A percentile compares a stretch with the other conserved stretches of the same genome.
Evolutionary conservation across 805 yeast species (phyloP).

Genomic region (Cyberlindnera xishuangbannaensis): DNA sequence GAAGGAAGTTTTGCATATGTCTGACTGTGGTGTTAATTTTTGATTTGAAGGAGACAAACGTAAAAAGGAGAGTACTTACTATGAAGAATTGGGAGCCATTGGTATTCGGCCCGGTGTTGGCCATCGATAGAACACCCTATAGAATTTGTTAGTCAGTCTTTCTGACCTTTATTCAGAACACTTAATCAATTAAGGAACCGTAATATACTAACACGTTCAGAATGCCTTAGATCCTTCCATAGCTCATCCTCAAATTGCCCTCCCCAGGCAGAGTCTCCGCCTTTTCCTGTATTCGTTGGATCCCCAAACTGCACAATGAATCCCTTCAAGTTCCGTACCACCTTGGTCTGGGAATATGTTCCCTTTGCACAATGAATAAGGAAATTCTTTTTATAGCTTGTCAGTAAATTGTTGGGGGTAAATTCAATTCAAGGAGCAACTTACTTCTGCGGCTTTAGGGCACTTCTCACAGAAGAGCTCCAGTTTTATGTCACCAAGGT

Average conservation of each 20-base stretch:
- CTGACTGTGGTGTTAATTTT: too few relatives aligned
- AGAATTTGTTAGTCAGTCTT: too few relatives aligned
- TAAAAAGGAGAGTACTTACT: too few relatives aligned
- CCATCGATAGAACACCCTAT: conserved; percentile 64
- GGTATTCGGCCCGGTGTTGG: conserved; percentile 62
- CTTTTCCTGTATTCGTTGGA: conserved; percentile 69
- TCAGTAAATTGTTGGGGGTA: background rate
- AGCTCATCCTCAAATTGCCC: conserved; percentile 78
- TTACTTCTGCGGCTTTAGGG: conserved; percentile 34
- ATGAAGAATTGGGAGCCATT: conserved; percentile 69
- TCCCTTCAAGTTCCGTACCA: conserved; percentile 66
- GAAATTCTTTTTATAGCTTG: conserved; percentile 28
- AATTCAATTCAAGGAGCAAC: conserved; percentile 7
- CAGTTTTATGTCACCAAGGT: conserved; percentile 33
- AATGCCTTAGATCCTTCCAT: conserved; percentile 55
- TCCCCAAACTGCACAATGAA: conserved; percentile 89
- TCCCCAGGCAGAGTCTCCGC: conserved; percentile 79
- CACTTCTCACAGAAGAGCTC: conserved; percentile 34
- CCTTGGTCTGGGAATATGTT: conserved; percentile 42
- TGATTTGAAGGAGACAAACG: too few relatives aligned
- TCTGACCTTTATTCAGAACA: too few relatives aligned
- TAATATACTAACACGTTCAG: conserved; percentile 52
- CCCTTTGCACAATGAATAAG: conserved; percentile 42
- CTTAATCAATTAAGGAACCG: conserved; percentile 1
- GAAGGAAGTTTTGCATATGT: conserved; percentile 2